These are phyloP conservation scores for Fusarium stilboides DNA, from an alignment of 2,329 filamentous ascomycete genomes.

Conservation along the genomic window DNA sequence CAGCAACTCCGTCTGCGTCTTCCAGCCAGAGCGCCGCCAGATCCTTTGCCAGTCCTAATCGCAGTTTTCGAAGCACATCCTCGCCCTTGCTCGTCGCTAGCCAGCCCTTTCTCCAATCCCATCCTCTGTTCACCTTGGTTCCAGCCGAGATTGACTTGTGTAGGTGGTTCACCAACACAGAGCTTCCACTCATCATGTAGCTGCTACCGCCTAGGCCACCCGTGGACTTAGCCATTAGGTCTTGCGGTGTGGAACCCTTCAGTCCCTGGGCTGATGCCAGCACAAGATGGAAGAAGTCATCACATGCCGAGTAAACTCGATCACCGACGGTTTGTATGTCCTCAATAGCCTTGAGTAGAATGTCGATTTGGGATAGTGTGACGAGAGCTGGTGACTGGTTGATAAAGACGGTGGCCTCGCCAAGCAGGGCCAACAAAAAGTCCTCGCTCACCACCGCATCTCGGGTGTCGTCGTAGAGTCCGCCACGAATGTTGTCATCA, in stretches of 20 bases:
- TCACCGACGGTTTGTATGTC: slow-evolving; percentile 83
- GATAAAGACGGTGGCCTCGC: slow-evolving; percentile 85
- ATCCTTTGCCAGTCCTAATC: slow-evolving; percentile 82
- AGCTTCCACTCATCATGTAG: slow-evolving; percentile 81
- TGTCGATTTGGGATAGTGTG: slow-evolving; percentile 79
- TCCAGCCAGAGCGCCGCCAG: slow-evolving; percentile 78
- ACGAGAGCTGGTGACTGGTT: slow-evolving; percentile 71
- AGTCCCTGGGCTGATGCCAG: slow-evolving; percentile 77
- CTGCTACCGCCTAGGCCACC: slow-evolving; percentile 70
- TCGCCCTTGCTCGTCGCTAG: slow-evolving; percentile 73
- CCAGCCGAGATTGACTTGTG: slow-evolving; percentile 73
- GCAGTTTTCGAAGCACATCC: slow-evolving; percentile 80
- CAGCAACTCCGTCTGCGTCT: slow-evolving; percentile 71
- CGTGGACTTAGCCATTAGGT: slow-evolving; percentile 74
- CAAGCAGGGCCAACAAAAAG: slow-evolving; percentile 85
- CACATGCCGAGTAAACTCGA: slow-evolving; percentile 80
- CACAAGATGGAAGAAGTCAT: slow-evolving; percentile 84
- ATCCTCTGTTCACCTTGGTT: slow-evolving; percentile 71
- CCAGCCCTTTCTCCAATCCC: slow-evolving; percentile 87
- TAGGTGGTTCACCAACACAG: slow-evolving; percentile 76
- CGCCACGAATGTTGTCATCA: slow-evolving; percentile 91
- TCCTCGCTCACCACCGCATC: slow-evolving; percentile 91
- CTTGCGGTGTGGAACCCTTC: slow-evolving; percentile 74
- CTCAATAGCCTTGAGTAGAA: slow-evolving; percentile 82
- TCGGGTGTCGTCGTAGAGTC: slow-evolving; percentile 84